Conservation (phyloP, 805 yeast genomes). For the Kodamaea neixiangensis region DNA sequence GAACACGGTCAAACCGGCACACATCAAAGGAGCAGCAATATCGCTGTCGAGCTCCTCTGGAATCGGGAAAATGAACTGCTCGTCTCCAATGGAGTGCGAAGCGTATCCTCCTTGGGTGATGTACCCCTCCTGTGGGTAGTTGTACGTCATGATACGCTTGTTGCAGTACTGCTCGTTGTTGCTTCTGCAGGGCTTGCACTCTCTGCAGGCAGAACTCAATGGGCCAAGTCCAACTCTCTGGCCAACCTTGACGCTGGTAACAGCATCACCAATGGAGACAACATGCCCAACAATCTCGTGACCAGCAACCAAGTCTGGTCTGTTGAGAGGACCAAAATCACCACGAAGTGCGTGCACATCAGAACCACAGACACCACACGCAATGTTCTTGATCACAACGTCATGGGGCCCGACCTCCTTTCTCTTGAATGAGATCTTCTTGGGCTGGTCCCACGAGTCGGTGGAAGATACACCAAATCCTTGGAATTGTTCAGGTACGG, state of each 20-base stretch:
- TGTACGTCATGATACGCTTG: constrained; percentile 53
- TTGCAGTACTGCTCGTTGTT: constrained; percentile 52
- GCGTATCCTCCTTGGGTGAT: constrained; percentile 51
- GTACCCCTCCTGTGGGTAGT: constrained; percentile 36
- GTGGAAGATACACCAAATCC: constrained; percentile 36
- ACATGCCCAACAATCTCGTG: constrained; percentile 68
- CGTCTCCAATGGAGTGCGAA: constrained; percentile 46
- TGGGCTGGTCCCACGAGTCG: constrained; percentile 35
- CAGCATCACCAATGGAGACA: constrained; percentile 55
- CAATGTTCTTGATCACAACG: constrained; percentile 57
- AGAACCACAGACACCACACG: constrained; percentile 65
- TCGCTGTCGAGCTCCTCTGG: constrained; percentile 46
- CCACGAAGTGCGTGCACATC: constrained; percentile 55
- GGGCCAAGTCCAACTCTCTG: constrained; percentile 84
- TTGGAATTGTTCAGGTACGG: constrained; percentile 29
- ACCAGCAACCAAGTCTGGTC: constrained; percentile 49
- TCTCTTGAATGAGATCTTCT: constrained; percentile 27
- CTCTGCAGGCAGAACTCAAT: constrained; percentile 57
- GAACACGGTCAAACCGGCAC: constrained; percentile 58
- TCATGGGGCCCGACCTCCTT: constrained; percentile 38
- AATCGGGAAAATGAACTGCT: constrained; percentile 47
- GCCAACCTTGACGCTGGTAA: constrained; percentile 56
- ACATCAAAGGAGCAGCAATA: constrained; percentile 53
- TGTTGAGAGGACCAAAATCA: constrained; percentile 48
- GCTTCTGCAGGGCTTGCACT: constrained; percentile 54